These are phyloP conservation scores for Nemania diffusa DNA, from an alignment of 2,329 filamentous ascomycete species.

Conservation along the genomic window DNA sequence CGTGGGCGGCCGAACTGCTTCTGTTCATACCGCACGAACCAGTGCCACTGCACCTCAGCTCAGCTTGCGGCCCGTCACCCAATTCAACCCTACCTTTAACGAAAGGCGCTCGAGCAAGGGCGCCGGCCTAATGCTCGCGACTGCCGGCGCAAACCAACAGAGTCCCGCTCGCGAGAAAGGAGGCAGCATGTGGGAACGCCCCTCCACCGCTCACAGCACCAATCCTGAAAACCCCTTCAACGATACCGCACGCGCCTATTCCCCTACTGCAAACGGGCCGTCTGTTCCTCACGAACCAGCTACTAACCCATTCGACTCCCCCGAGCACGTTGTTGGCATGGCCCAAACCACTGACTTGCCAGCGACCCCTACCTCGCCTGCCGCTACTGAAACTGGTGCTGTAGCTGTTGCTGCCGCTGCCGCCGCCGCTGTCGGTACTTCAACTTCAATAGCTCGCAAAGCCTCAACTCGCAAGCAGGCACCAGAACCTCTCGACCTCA, in stretches of 20 bases:
- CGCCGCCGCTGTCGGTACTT: conserved; percentile 46
- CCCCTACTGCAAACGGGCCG: conserved; percentile 54
- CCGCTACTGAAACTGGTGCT: conserved; percentile 53
- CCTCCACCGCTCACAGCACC: conserved; percentile 56
- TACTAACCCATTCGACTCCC: conserved; percentile 50
- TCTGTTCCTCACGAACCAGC: conserved; percentile 44
- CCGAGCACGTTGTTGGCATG: conserved; percentile 53
- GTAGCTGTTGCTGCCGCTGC: conserved; percentile 51
- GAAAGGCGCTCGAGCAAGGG: conserved; percentile 64
- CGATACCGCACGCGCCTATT: conserved; percentile 60
- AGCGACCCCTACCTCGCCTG: conserved; percentile 47
- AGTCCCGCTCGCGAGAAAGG: conserved; percentile 48
- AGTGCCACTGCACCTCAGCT: conserved; percentile 76
- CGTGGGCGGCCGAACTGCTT: conserved; percentile 51
- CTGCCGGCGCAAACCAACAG: conserved; percentile 41
- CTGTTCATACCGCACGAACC: conserved; percentile 54
- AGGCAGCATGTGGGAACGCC: conserved; percentile 60
- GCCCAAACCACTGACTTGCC: conserved; percentile 51
- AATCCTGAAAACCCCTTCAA: conserved; percentile 78
- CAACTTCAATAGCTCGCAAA: conserved; percentile 56
- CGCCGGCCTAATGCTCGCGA: conserved; percentile 53
- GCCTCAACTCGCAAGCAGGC: conserved; percentile 66
- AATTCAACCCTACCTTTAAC: conserved; percentile 78
- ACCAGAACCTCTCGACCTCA: conserved; percentile 65
- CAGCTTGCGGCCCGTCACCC: conserved; percentile 84